Evolutionary conservation across 1,284 basidiomycete genomes (phyloP).

Genomic region (Ceratobasidium papillatum): DNA sequence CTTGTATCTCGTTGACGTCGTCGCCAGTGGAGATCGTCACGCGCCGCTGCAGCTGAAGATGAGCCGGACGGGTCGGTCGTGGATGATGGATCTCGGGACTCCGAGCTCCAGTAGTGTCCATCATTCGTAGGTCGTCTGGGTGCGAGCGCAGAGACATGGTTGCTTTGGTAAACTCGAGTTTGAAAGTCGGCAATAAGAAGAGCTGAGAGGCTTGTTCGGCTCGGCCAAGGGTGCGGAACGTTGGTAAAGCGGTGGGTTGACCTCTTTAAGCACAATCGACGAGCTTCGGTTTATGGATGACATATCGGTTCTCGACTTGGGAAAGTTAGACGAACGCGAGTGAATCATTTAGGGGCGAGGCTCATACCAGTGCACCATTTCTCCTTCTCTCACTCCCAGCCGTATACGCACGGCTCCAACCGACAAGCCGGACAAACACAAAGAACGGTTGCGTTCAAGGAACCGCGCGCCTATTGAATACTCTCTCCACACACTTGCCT

Average conservation of each 20-base stretch:
- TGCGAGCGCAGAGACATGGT: slow-evolving; percentile 26
- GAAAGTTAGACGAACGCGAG: not conserved
- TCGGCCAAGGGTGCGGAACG: not conserved
- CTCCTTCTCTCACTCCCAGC: not conserved
- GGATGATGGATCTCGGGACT: slow-evolving; percentile 31
- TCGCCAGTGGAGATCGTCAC: slow-evolving; percentile 13
- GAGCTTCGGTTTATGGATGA: not conserved
- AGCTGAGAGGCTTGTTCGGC: not conserved
- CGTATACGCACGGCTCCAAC: not conserved
- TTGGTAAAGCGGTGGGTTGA: not conserved
- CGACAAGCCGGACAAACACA: not conserved
- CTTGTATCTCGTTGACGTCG: not conserved
- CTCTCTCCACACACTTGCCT: not conserved
- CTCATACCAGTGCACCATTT: slow-evolving; percentile 1
- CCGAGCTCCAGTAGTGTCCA: not conserved
- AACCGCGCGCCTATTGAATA: not conserved
- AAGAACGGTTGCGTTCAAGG: not conserved
- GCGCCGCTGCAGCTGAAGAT: slow-evolving; percentile 3
- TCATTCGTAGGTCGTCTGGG: not conserved
- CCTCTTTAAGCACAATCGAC: not conserved
- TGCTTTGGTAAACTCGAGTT: not conserved
- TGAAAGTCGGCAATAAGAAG: not conserved
- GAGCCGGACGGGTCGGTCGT: slow-evolving; percentile 3
- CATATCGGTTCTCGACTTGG: not conserved
- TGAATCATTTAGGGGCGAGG: not conserved